These are phyloP conservation scores for Grosmannia serpens DNA, from an alignment of 2,329 filamentous ascomycete genomes.

Conservation along the genomic window DNA sequence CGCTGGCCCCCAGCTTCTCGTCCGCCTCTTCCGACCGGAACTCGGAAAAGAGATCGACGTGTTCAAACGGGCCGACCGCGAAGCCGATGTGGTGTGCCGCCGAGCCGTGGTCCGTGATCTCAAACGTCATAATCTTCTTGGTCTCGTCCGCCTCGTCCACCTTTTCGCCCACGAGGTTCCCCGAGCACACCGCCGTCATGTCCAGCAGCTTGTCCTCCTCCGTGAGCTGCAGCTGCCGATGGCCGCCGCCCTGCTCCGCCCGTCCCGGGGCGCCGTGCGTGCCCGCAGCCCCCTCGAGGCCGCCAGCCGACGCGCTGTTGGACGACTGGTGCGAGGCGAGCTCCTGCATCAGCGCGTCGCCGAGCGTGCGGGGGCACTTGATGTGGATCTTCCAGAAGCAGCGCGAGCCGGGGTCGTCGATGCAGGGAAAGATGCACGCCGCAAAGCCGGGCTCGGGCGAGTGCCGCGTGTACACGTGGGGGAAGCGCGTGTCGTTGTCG, in stretches of 20 bases:
- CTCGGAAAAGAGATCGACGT: conserved; percentile 73
- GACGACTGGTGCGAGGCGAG: conserved; percentile 26
- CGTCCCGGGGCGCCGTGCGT: conserved; percentile 17
- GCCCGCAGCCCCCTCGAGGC: conserved; percentile 9
- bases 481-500: conserved; percentile 68
- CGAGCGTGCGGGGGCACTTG: conserved; percentile 74
- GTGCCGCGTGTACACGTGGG: conserved; percentile 83
- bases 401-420: conserved; percentile 71
- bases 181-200: conserved; percentile 83
- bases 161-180: conserved; percentile 74
- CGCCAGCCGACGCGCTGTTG: background rate
- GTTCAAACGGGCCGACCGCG: conserved; percentile 87
- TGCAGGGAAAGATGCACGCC: conserved; percentile 82
- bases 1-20: conserved; percentile 77
- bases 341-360: conserved; percentile 54
- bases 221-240: conserved; percentile 29
- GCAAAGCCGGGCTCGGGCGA: conserved; percentile 66
- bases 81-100: conserved; percentile 87
- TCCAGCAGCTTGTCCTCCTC: conserved; percentile 83
- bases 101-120: conserved; percentile 48
- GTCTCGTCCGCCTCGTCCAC: conserved; percentile 64
- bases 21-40: conserved; percentile 87
- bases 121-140: conserved; percentile 82
- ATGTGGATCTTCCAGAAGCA: conserved; percentile 79
- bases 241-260: background rate